Percentiles rank a stretch among this genome's conserved stretches.
Evolutionary conservation across 371 early-diverging fungal genomes (phyloP).

Genomic region (Lichtheimia ornata): DNA sequence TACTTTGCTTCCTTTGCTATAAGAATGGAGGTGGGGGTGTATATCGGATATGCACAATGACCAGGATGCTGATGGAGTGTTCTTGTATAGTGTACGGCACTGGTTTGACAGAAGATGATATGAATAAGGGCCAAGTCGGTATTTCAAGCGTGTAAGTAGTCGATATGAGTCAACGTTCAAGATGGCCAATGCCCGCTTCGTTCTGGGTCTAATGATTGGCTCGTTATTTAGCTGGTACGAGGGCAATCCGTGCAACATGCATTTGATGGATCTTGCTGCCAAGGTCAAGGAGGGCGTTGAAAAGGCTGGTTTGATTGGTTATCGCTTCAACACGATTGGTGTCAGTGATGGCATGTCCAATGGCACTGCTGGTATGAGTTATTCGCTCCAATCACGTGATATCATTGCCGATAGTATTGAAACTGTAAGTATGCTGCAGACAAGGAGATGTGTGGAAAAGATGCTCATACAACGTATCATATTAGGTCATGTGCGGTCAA

Average conservation of each 20-base stretch:
- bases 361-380: slow-evolving; percentile 96
- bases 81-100: slow-evolving; percentile 80
- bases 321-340: slow-evolving; percentile 96
- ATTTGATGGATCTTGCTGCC: slow-evolving; percentile 84
- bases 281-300: slow-evolving; percentile 92
- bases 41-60: no score
- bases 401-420: slow-evolving; percentile 98
- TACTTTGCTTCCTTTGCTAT: slow-evolving; percentile 3
- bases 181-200: no score
- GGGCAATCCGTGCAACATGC: slow-evolving; percentile 99
- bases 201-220: no score
- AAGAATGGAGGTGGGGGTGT: neutral
- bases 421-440: slow-evolving; percentile 61
- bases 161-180: no score
- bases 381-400: slow-evolving; percentile 94
- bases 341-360: slow-evolving; percentile 97
- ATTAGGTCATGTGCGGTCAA: slow-evolving; percentile 77
- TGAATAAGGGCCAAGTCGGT: slow-evolving; percentile 90
- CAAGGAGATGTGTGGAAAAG: neutral
- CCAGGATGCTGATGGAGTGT: neutral
- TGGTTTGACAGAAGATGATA: slow-evolving; percentile 80
- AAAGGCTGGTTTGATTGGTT: slow-evolving; percentile 87
- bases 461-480: neutral
- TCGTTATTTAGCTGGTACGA: slow-evolving; percentile 81
- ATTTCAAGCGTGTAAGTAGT: slow-evolving; percentile 85